These are phyloP conservation scores for Niveomyces coronatus DNA, from an alignment of 2,329 filamentous ascomycete species.

Conservation along the genomic window DNA sequence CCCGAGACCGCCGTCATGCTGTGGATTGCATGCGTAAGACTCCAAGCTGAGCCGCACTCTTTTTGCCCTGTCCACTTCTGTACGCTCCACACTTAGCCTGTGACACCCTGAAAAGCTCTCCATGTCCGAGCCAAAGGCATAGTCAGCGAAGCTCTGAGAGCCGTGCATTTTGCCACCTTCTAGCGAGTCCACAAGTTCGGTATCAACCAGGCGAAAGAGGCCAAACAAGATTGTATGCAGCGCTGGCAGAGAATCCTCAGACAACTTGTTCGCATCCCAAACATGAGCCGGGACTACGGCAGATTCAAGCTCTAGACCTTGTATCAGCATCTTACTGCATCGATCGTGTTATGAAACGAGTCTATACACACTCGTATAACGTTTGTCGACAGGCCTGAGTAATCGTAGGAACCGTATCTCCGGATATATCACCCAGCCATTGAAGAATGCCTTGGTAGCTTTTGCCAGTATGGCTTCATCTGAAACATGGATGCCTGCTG, in stretches of 20 bases:
- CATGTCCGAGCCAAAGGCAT: conserved; percentile 19
- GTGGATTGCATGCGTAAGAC: conserved; percentile 8
- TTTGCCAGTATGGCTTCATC: conserved; percentile 20
- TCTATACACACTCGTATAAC: conserved; percentile 4
- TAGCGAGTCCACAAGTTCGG: conserved; percentile 2
- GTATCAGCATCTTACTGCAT: neutral
- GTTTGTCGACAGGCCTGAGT: neutral
- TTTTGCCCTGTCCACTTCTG: conserved; percentile 1
- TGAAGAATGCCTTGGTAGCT: conserved; percentile 21
- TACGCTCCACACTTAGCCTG: conserved; percentile 18
- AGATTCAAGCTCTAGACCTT: neutral
- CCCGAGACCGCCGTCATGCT: neutral
- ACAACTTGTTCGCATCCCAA: conserved; percentile 14
- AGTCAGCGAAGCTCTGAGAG: conserved; percentile 19
- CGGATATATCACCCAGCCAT: conserved; percentile 18
- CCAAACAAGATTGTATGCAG: conserved; percentile 17
- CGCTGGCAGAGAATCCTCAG: conserved; percentile 11
- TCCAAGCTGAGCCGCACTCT: neutral
- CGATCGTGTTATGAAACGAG: too few species aligned
- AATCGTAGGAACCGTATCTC: conserved; percentile 14
- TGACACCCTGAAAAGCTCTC: conserved; percentile 19
- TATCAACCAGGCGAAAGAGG: conserved; percentile 18
- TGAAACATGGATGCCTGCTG: conserved; percentile 7
- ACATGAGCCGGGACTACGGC: conserved; percentile 9
- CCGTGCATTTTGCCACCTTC: neutral